Conservation (phyloP, 495 filamentous ascomycete genomes). For the Astrothelium subdiscretum region DNA sequence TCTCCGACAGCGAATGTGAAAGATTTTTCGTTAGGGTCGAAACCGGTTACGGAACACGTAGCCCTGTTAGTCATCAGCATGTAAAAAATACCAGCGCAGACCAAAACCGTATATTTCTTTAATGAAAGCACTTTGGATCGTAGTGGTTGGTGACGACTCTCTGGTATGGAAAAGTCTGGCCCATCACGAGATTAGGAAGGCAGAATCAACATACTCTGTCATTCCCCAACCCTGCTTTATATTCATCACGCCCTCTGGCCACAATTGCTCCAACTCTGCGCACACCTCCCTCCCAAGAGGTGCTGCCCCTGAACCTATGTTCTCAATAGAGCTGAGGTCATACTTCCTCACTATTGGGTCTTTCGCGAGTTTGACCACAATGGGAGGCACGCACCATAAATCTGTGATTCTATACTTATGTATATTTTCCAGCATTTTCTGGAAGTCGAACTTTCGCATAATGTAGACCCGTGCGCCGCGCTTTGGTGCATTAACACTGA, state of each 20-base stretch:
- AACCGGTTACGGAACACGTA: constrained; percentile 53
- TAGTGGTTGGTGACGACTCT: no score
- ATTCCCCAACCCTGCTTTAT: constrained; percentile 79
- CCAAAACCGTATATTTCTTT: background rate
- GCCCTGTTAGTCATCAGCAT: background rate
- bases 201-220: constrained; percentile 47
- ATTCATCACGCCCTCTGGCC: constrained; percentile 39
- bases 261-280: constrained; percentile 45
- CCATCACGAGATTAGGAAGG: background rate
- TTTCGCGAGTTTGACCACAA: constrained; percentile 64
- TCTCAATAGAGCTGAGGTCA: constrained; percentile 54
- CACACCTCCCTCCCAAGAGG: constrained; percentile 44
- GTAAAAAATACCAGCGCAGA: background rate
- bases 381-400: constrained; percentile 52
- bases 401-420: constrained; percentile 57
- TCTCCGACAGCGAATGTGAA: constrained; percentile 49
- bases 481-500: constrained; percentile 33
- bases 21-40: constrained; percentile 38
- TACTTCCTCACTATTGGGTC: constrained; percentile 50
- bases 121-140: background rate
- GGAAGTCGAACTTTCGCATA: constrained; percentile 63
- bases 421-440: constrained; percentile 54
- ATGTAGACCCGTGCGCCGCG: constrained; percentile 46
- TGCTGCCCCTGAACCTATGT: constrained; percentile 42
- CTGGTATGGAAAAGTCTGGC: no score